phyloP scores from a whole-genome alignment of 228 moss, liverwort and hornwort species.

The Sphagnum magellanicum region DNA sequence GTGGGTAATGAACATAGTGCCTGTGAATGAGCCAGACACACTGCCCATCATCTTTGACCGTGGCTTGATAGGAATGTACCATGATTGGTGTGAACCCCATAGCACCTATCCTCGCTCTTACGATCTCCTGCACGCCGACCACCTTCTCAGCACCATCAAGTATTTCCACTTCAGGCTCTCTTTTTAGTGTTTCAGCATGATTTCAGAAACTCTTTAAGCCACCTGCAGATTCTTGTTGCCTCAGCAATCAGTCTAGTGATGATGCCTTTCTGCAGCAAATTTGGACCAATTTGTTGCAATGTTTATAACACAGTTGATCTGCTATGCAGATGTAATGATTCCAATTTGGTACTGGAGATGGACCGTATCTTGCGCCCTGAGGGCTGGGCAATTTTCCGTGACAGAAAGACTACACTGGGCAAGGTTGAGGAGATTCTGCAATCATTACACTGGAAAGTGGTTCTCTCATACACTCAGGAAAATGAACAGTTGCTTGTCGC shows the following conservation, averaged over 20 bases:
- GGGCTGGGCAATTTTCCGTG: constrained; percentile 94
- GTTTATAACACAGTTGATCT: not conserved
- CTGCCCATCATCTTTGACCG: constrained; percentile 67
- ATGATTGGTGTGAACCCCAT: constrained; percentile 88
- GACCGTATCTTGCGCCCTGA: constrained; percentile 79
- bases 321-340: constrained; percentile 44
- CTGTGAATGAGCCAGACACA: constrained; percentile 53
- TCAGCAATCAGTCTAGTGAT: too few species aligned
- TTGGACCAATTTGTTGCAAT: too few species aligned
- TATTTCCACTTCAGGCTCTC: not conserved
- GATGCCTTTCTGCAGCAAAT: too few species aligned
- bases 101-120: constrained; percentile 95
- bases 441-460: constrained; percentile 62
- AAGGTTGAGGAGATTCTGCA: constrained; percentile 50
- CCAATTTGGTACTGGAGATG: constrained; percentile 64
- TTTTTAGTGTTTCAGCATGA: not conserved
- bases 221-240: too few species aligned
- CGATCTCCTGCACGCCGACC: constrained; percentile 71
- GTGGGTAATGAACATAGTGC: constrained; percentile 80
- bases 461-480: constrained; percentile 29
- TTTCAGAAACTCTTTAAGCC: too few species aligned
- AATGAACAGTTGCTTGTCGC: constrained; percentile 50
- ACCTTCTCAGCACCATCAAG: constrained; percentile 44
- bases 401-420: constrained; percentile 25
- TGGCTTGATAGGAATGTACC: constrained; percentile 68